These are phyloP conservation scores for Saturnispora saitoi DNA, from an alignment of 805 yeast species.

Conservation along the genomic window DNA sequence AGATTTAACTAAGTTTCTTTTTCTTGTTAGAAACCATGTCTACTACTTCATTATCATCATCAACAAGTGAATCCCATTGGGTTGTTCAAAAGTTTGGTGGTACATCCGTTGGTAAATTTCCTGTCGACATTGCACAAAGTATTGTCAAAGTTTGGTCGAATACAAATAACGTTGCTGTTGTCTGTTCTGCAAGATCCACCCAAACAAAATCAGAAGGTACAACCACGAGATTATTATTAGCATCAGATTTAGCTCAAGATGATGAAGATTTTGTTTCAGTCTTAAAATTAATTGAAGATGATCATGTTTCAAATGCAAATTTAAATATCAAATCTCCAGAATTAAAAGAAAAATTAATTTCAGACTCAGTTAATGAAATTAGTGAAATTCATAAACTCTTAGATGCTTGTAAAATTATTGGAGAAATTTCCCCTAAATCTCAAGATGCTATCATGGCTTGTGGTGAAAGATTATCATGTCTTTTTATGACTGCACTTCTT, in stretches of 20 bases:
- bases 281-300: conserved; percentile 62
- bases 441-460: conserved; percentile 84
- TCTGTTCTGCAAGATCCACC: conserved; percentile 91
- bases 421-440: conserved; percentile 85
- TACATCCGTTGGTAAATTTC: conserved; percentile 92
- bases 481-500: conserved; percentile 79
- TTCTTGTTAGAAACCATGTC: background rate
- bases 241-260: conserved; percentile 73
- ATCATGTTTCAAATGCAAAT: conserved; percentile 71
- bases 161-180: conserved; percentile 73
- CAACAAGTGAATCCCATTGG: conserved; percentile 39
- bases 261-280: conserved; percentile 43
- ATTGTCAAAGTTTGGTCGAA: conserved; percentile 63
- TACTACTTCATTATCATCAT: conserved; percentile 20
- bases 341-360: conserved; percentile 45
- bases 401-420: conserved; percentile 83
- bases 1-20: background rate
- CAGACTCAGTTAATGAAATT: conserved; percentile 57
- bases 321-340: conserved; percentile 36
- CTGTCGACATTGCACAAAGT: conserved; percentile 74
- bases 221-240: conserved; percentile 71
- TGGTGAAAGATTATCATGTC: conserved; percentile 89
- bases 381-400: conserved; percentile 59
- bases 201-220: conserved; percentile 92
- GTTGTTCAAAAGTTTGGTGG: conserved; percentile 95